Percentiles rank a stretch among this genome's conserved stretches.
Evolutionary conservation across 441 rosid species (phyloP).

Genomic region (Raphanus hybrid): DNA sequence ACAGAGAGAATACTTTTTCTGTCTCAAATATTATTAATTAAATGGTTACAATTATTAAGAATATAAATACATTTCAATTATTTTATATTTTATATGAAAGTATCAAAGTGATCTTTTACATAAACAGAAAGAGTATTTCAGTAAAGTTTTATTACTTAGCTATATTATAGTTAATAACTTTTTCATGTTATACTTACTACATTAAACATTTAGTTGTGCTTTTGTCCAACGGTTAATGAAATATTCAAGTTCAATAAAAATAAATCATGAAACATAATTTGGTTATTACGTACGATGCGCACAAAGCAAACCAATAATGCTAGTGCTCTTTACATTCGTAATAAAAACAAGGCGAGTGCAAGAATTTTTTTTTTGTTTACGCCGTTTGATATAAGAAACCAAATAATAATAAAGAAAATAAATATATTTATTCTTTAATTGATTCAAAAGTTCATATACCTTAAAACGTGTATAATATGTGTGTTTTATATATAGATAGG

Average conservation of each 20-base stretch:
- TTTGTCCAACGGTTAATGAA: not conserved
- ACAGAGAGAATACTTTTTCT: no score
- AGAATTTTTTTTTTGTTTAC: not conserved
- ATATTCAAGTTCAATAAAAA: no score
- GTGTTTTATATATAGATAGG: not conserved
- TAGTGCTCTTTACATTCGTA: not conserved
- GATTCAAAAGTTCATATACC: conserved; percentile 3
- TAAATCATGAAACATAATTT: not conserved
- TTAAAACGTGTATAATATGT: not conserved
- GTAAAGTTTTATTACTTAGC: not conserved
- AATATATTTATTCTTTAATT: not conserved
- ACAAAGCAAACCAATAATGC: not conserved
- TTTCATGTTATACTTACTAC: not conserved
- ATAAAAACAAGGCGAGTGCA: not conserved
- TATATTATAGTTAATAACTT: not conserved
- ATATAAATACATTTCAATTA: no score
- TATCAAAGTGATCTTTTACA: no score
- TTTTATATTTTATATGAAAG: no score
- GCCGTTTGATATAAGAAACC: not conserved
- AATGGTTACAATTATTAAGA: no score
- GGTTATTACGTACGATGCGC: not conserved
- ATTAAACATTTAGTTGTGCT: not conserved
- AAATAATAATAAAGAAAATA: not conserved
- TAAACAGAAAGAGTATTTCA: no score
- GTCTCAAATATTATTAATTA: no score